phyloP scores from a whole-genome alignment of 257 asterid genomes.

The Salvia rosmarinus region DNA sequence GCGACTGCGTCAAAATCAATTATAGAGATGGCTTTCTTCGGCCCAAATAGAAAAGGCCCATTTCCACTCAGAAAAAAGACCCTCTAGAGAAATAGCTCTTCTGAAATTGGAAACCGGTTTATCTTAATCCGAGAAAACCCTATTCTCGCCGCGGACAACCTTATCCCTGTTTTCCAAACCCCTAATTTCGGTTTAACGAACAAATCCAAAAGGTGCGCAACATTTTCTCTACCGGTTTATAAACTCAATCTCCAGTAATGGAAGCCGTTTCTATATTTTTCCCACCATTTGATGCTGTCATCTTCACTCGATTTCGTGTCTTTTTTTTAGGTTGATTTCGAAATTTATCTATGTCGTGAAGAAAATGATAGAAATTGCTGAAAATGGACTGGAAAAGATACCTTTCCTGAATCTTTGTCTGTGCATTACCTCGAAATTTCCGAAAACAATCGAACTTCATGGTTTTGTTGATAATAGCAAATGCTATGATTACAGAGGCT shows the following conservation, averaged over 20 bases:
- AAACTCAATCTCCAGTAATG: background rate
- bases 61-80: too few relatives aligned
- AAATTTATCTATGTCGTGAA: background rate
- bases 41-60: too few relatives aligned
- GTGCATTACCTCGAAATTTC: background rate
- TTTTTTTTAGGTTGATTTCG: background rate
- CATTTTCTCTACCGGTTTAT: background rate
- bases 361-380: too few relatives aligned
- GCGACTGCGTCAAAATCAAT: too few relatives aligned
- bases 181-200: background rate
- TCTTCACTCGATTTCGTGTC: background rate
- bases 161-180: conserved; percentile 31
- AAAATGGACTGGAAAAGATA: background rate
- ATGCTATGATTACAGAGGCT: too few relatives aligned
- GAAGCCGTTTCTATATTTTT: background rate
- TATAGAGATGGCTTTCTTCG: too few relatives aligned
- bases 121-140: background rate
- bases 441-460: background rate
- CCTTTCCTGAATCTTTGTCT: background rate
- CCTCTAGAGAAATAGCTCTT: background rate
- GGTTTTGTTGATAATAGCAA: background rate
- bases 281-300: background rate
- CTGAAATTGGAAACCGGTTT: background rate
- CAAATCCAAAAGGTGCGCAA: conserved; percentile 26
- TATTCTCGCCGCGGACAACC: conserved; percentile 21